phyloP scores from a whole-genome alignment of 768 basidiomycete genomes.

The Baorangia bicolor region DNA sequence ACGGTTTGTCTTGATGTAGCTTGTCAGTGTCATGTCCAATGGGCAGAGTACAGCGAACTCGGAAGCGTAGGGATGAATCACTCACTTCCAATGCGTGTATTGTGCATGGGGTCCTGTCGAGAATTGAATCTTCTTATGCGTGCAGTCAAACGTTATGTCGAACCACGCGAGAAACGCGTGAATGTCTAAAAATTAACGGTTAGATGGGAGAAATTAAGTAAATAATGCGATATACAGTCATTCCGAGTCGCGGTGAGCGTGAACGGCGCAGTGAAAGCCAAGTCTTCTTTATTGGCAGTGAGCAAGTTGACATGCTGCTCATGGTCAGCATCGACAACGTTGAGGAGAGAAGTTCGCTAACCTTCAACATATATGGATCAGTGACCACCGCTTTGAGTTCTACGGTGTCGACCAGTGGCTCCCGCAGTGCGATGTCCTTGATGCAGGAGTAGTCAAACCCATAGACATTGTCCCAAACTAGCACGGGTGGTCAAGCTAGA shows the following conservation, averaged over 20 bases:
- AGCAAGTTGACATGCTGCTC: slow-evolving; percentile 83
- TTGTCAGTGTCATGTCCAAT: not conserved
- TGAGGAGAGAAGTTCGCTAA: slow-evolving; percentile 27
- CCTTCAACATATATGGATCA: slow-evolving; percentile 88
- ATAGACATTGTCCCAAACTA: slow-evolving; percentile 99
- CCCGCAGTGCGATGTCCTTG: slow-evolving; percentile 95
- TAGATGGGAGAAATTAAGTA: not conserved
- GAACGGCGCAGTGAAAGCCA: slow-evolving; percentile 83
- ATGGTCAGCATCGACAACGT: slow-evolving; percentile 3
- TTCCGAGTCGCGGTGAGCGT: slow-evolving; percentile 78
- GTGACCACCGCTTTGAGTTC: slow-evolving; percentile 95
- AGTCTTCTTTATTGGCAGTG: slow-evolving; percentile 93
- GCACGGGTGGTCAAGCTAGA: not conserved
- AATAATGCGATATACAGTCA: slow-evolving; percentile 67
- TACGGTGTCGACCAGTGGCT: slow-evolving; percentile 98
- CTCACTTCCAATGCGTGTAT: slow-evolving; percentile 96
- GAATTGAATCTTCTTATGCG: slow-evolving; percentile 94
- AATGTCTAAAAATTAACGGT: slow-evolving; percentile 54
- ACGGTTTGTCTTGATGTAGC: slow-evolving; percentile 76
- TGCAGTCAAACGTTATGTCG: slow-evolving; percentile 92
- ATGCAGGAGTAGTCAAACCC: slow-evolving; percentile 99
- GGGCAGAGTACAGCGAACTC: not conserved
- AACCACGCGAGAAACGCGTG: slow-evolving; percentile 99
- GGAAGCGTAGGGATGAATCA: slow-evolving; percentile 14
- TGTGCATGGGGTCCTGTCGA: slow-evolving; percentile 97